Evolutionary conservation across 257 asterid species (phyloP).

Genomic region (Haberlea rhodopensis): DNA sequence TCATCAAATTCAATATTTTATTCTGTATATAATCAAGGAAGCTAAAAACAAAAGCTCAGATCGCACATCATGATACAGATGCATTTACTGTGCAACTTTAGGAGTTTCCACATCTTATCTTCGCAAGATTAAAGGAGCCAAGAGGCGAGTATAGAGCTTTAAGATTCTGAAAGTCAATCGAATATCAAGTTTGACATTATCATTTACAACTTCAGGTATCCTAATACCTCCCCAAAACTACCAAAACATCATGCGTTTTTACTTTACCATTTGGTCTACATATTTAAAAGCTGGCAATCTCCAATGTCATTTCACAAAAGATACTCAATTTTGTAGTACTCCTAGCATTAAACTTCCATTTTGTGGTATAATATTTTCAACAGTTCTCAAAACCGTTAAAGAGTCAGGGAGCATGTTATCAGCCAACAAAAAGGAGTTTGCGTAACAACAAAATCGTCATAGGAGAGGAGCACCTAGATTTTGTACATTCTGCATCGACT

Average conservation of each 20-base stretch:
- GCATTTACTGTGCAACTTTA: conserved; percentile 1
- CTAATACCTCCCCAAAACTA: no score
- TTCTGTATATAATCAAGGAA: conserved; percentile 10
- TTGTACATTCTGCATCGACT: conserved; percentile 45
- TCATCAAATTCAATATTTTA: conserved; percentile 3
- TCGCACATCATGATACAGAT: conserved; percentile 2
- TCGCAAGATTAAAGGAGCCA: conserved; percentile 19
- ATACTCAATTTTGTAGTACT: background rate
- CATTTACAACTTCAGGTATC: conserved; percentile 19
- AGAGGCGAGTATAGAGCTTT: background rate
- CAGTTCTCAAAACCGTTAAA: conserved; percentile 4
- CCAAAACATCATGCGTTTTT: conserved; percentile 14
- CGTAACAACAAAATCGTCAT: conserved; percentile 7
- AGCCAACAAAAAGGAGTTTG: conserved; percentile 20
- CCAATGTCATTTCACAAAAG: conserved; percentile 5
- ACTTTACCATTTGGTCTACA: conserved; percentile 4
- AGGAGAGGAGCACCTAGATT: conserved; percentile 42
- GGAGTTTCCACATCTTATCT: conserved; percentile 12
- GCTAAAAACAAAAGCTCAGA: conserved; percentile 6
- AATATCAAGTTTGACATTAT: conserved; percentile 14
- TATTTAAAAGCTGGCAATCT: conserved; percentile 17
- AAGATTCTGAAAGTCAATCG: conserved; percentile 17
- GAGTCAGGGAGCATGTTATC: conserved; percentile 12
- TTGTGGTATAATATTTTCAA: conserved; percentile 2
- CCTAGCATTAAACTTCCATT: conserved; percentile 15